Percentiles rank a stretch among this genome's conserved stretches.
Evolutionary conservation across 2,329 filamentous ascomycete species (phyloP).

Genomic region (Colletotrichum agaves): DNA sequence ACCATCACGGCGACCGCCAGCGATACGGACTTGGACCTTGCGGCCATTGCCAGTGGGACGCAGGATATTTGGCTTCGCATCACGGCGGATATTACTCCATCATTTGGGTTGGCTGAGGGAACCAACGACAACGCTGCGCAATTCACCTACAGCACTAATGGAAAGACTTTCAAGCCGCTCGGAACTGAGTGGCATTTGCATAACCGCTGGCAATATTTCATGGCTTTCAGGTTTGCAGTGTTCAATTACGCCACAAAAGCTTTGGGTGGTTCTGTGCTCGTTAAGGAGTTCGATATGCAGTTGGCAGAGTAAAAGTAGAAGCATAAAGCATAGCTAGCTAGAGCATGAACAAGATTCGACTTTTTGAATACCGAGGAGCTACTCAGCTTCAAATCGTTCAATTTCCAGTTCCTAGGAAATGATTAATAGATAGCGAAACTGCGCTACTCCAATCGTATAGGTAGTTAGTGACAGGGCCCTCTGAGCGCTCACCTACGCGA

Average conservation of each 20-base stretch:
- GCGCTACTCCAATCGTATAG: too few species aligned
- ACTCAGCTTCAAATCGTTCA: too few species aligned
- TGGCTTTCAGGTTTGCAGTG: slow-evolving; percentile 60
- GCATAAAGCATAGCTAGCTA: background rate
- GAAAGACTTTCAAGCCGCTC: slow-evolving; percentile 49
- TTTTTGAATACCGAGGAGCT: too few species aligned
- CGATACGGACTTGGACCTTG: background rate
- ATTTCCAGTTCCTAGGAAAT: too few species aligned
- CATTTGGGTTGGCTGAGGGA: slow-evolving; percentile 15
- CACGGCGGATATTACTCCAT: slow-evolving; percentile 40
- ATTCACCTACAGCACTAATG: slow-evolving; percentile 56
- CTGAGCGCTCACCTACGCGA: too few species aligned
- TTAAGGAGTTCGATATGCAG: slow-evolving; percentile 26
- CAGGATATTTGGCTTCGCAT: slow-evolving; percentile 41
- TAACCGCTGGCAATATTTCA: slow-evolving; percentile 57
- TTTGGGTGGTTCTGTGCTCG: slow-evolving; percentile 38
- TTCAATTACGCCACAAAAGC: slow-evolving; percentile 59
- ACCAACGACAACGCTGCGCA: slow-evolving; percentile 20
- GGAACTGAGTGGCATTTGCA: slow-evolving; percentile 49
- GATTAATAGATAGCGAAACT: too few species aligned
- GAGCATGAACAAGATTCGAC: background rate
- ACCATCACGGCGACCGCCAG: slow-evolving; percentile 36
- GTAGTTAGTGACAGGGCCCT: too few species aligned
- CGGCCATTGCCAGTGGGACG: background rate
- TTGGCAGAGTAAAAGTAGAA: background rate